Conservation (phyloP, 2,329 filamentous ascomycete species). For the Verticillium alfalfae region DNA sequence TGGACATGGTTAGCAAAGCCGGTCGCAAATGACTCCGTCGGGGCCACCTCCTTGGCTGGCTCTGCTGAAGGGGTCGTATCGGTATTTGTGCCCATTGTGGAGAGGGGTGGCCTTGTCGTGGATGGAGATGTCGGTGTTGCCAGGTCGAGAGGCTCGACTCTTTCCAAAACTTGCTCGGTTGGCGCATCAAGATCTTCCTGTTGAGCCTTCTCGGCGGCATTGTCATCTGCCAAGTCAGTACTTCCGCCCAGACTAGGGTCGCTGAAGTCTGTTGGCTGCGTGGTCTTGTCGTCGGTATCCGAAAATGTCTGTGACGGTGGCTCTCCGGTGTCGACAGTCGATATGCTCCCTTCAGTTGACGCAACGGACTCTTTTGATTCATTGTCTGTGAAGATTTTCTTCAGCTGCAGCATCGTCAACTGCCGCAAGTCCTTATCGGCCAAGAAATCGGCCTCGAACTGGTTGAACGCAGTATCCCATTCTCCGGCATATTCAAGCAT, state of each 20-base stretch:
- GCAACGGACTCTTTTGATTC: constrained; percentile 72
- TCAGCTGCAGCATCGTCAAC: constrained; percentile 85
- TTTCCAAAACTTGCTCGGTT: constrained; percentile 32
- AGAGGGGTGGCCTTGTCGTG: neutral
- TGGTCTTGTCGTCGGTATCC: constrained; percentile 41
- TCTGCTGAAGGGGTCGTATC: neutral
- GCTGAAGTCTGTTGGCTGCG: constrained; percentile 33
- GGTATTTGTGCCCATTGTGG: neutral
- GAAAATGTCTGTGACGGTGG: constrained; percentile 37
- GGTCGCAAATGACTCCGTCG: neutral
- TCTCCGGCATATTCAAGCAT: constrained; percentile 90
- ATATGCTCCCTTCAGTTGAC: constrained; percentile 61
- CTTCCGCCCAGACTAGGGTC: constrained; percentile 13
- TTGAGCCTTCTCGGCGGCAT: constrained; percentile 9
- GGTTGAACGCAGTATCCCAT: constrained; percentile 86
- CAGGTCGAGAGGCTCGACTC: constrained; percentile 45
- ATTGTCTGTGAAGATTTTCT: constrained; percentile 90
- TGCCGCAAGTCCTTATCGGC: constrained; percentile 95
- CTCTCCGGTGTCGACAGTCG: constrained; percentile 46
- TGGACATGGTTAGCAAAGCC: neutral
- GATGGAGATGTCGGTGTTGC: constrained; percentile 30
- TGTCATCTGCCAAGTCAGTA: constrained; percentile 1
- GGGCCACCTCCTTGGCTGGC: neutral
- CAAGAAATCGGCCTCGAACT: constrained; percentile 90
- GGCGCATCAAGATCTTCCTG: constrained; percentile 16